Base-by-base conservation (phyloP, 2,329 filamentous ascomycete species). In the Juglanconis sp. region DNA sequence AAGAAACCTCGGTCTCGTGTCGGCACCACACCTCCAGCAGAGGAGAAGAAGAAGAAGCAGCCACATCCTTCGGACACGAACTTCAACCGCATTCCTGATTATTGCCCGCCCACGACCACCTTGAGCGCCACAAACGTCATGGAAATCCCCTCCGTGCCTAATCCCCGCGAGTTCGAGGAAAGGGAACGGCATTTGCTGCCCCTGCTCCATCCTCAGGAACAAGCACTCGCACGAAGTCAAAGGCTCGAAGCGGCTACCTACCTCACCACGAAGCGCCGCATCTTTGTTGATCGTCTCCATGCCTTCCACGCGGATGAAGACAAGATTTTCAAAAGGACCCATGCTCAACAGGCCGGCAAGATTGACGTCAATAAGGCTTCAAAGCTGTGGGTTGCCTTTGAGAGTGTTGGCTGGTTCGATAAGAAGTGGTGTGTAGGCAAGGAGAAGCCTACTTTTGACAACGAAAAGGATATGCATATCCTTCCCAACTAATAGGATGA, bases 341-440 rank as follows among this genome's bases (percentile, higher is more conserved):
- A 96, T 71, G 92, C 92, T 5, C 94, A 98, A 74, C 91, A 96
- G 73, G 92, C 91, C n/a, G 96, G 92, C 82, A 96, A 96, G 79
- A 96, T 97, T 65, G 94, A 98, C 69, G 94, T 98, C 72, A 97
- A 97, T 80, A 98, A 97, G 79, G 92, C 93, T 3, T 96, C 91
- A 66, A 94, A 94, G 74, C 81, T 98, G 51, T 96, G 92, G 90
- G 87, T 87, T 42, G 92, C 92, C 5, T 98, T 91, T 71, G 90
- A 96, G 53, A 88, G 87, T 68, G 90, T 95, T 42, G 90, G 89
- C 67, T 96, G 92, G 91, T 86, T 96, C 64, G 81, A 89, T 5
- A 71, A 77, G 15, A 65, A 72, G 3, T 81, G 78, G 76, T 74
- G 84, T 63, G 68, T 54, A 34, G 57, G 44, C 7, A 63, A 38